phyloP scores from a whole-genome alignment of 306 rosid genomes.

The Canavalia gladiata region DNA sequence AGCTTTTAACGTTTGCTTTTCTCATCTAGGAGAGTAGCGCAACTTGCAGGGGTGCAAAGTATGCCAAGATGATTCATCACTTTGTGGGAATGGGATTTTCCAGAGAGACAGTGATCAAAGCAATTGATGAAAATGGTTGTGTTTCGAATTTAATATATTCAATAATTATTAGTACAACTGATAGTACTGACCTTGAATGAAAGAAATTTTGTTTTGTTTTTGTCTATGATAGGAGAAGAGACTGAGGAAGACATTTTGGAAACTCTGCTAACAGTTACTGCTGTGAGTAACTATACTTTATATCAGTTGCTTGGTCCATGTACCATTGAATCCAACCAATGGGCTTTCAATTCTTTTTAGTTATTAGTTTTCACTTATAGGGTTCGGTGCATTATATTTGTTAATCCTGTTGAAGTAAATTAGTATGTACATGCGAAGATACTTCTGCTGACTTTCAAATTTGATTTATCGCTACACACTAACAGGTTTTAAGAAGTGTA shows the following conservation, averaged over 20 bases:
- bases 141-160: conserved; percentile 12
- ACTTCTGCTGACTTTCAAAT: no score
- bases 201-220: neutral
- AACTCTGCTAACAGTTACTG: conserved; percentile 31
- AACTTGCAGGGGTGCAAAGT: neutral
- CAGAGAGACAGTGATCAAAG: conserved; percentile 37
- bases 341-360: neutral
- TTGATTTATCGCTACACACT: no score
- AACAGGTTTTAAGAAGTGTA: no score
- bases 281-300: conserved; percentile 29
- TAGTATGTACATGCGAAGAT: no score
- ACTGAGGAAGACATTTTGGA: conserved; percentile 45
- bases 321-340: neutral
- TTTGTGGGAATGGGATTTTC: conserved; percentile 50
- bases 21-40: conserved; percentile 31
- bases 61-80: conserved; percentile 1
- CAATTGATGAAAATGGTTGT: conserved; percentile 31
- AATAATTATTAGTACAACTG: neutral
- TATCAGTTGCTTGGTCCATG: neutral
- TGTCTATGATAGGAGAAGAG: conserved; percentile 25
- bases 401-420: neutral
- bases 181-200: neutral
- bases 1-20: neutral
- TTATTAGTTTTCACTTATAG: neutral
- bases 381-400: neutral